Conservation (phyloP, 805 yeast species). For the Schizosaccharomyces osmophilus region DNA sequence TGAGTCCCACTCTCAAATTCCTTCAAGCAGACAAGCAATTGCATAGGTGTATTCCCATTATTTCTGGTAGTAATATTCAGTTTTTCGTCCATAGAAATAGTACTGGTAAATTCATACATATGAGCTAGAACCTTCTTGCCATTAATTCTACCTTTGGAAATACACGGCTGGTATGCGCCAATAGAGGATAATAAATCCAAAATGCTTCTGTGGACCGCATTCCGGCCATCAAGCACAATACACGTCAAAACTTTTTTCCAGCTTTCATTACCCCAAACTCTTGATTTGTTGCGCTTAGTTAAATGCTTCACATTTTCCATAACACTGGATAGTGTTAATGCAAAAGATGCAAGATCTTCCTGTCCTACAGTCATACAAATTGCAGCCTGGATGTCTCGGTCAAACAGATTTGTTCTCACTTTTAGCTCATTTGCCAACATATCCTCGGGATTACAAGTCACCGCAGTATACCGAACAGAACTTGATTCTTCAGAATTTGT, state of each 20-base stretch:
- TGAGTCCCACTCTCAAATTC: slow-evolving; percentile 75
- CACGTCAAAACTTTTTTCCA: slow-evolving; percentile 88
- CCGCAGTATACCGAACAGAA: slow-evolving; percentile 82
- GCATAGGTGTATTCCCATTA: slow-evolving; percentile 56
- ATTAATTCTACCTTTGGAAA: slow-evolving; percentile 76
- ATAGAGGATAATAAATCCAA: slow-evolving; percentile 59
- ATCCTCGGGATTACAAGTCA: slow-evolving; percentile 70
- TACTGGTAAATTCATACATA: slow-evolving; percentile 78
- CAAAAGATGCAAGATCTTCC: slow-evolving; percentile 61
- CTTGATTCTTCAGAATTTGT: slow-evolving; percentile 34
- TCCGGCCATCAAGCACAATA: slow-evolving; percentile 78
- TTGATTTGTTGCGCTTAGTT: slow-evolving; percentile 33
- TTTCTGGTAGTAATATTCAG: slow-evolving; percentile 15
- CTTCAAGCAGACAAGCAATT: slow-evolving; percentile 67
- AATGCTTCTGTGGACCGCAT: slow-evolving; percentile 54
- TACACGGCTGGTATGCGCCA: slow-evolving; percentile 87
- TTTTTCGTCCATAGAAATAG: slow-evolving; percentile 39
- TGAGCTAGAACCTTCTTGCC: slow-evolving; percentile 64
- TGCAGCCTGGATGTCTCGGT: slow-evolving; percentile 59
- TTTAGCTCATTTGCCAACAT: slow-evolving; percentile 39
- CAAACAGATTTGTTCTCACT: slow-evolving; percentile 60
- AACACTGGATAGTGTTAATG: slow-evolving; percentile 70
- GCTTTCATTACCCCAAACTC: slow-evolving; percentile 74
- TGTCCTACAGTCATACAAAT: slow-evolving; percentile 76
- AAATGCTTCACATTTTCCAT: slow-evolving; percentile 67